Evolutionary conservation across 2,329 filamentous ascomycete genomes (phyloP), one percentile per base, ranked within the genome.

Genomic region (Fusarium piperis): DNA sequence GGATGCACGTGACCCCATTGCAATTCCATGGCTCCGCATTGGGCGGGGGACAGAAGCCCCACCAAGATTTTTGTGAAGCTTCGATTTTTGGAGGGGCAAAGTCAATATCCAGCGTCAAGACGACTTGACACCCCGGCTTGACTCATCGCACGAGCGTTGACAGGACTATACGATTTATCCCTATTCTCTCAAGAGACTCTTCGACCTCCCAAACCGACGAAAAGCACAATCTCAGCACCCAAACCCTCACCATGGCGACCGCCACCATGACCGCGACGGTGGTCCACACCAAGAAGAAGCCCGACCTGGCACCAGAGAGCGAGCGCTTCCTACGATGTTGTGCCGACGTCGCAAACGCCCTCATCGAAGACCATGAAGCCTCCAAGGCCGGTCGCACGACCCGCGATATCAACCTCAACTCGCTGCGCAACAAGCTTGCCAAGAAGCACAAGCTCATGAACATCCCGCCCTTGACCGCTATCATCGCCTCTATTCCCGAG

Each of bases 401-500:
- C 78, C 94, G 92, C 80, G 95, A 99, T 81, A 89, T 98, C 82
- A 99, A 99, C 80, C 88, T 99, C 76, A 99, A 99, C 82, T 88
- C 90, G 65, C 83, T 99, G 73, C 91, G 96, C 51, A 91, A 93
- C 61, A 95, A 95, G 79, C 90, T 97, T 69, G 90, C 96, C 51
- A 97, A 96, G 84, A 98, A 98, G 84, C 94, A 98, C 84, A 93
- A 91, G 80, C 86, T 99, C 68, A 92, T 90, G 81, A 94, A 90
- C 68, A 93, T 97, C 75, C 96, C 96, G 33, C 94, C 97, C 28
- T 85, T 99, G 72, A 98, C 95, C 10, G 95, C 96, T 67, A 99
- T 99, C 79, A 98, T 99, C 79, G 94, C 96, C 61, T 96, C 96
- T 11, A 95, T 99, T 36, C 97, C 97, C n/a, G 96, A 99, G 80